Evolutionary conservation across 352 stramenopile genomes (phyloP).

Genomic region (Phytopythium litorale): DNA sequence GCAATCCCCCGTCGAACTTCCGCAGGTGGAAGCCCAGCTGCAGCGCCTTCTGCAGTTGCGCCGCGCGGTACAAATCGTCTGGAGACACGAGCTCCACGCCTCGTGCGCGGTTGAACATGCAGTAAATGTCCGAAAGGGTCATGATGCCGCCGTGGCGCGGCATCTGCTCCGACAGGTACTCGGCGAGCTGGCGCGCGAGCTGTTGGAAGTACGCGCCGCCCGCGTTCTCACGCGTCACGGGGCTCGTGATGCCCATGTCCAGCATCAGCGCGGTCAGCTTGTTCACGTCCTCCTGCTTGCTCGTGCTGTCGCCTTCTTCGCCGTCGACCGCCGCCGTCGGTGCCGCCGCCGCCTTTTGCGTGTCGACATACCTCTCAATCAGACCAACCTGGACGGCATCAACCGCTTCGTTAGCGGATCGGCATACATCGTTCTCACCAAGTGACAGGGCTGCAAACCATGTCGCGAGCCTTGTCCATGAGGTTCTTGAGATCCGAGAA

Average conservation of each 20-base stretch:
- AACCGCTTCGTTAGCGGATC: neutral
- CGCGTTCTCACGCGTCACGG: constrained; percentile 88
- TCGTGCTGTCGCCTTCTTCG: constrained; percentile 8
- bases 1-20: constrained; percentile 91
- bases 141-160: constrained; percentile 94
- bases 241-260: constrained; percentile 92
- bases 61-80: constrained; percentile 94
- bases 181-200: constrained; percentile 86
- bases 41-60: constrained; percentile 77
- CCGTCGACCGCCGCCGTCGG: constrained; percentile 8
- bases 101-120: constrained; percentile 97
- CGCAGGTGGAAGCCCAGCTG: constrained; percentile 90
- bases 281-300: constrained; percentile 56
- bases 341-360: constrained; percentile 48
- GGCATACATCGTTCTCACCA: neutral
- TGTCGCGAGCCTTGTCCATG: constrained; percentile 89
- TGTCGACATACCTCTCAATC: constrained; percentile 90
- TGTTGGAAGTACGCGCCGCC: constrained; percentile 89
- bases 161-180: constrained; percentile 84
- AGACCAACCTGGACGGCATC: constrained; percentile 41
- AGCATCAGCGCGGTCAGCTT: constrained; percentile 86
- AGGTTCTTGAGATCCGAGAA: constrained; percentile 91
- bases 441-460: constrained; percentile 38
- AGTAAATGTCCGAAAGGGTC: constrained; percentile 98
- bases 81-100: constrained; percentile 97